phyloP scores from a whole-genome alignment of 352 stramenopile genomes.

The Phytophthora foliorum region DNA sequence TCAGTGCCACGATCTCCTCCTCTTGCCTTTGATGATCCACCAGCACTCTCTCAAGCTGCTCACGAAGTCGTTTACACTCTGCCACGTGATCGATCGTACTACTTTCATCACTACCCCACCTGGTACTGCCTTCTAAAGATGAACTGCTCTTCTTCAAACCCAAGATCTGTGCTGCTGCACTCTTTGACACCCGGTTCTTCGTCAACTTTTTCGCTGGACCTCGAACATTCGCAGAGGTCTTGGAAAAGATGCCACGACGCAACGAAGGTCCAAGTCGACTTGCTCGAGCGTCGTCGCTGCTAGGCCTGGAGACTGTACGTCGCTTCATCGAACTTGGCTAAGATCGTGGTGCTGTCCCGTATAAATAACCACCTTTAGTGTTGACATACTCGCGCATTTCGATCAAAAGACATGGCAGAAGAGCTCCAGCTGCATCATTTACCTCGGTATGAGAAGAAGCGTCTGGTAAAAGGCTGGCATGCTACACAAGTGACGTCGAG shows the following conservation, averaged over 20 bases:
- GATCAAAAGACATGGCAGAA: slow-evolving; percentile 22
- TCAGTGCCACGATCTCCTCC: slow-evolving; percentile 69
- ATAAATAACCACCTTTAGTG: slow-evolving; percentile 24
- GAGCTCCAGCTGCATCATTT: slow-evolving; percentile 33
- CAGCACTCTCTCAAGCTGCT: slow-evolving; percentile 57
- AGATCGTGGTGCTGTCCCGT: slow-evolving; percentile 8
- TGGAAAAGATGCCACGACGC: background rate
- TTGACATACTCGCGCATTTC: background rate
- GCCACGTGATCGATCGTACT: slow-evolving; percentile 18
- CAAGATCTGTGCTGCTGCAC: slow-evolving; percentile 15
- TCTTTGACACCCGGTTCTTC: slow-evolving; percentile 14
- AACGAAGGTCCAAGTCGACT: slow-evolving; percentile 3
- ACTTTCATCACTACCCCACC: slow-evolving; percentile 12
- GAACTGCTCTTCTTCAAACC: slow-evolving; percentile 12
- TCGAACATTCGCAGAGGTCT: background rate
- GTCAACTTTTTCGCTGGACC: slow-evolving; percentile 15
- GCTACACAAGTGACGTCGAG: slow-evolving; percentile 1
- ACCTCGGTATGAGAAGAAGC: slow-evolving; percentile 49
- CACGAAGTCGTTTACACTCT: slow-evolving; percentile 57
- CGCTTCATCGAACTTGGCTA: slow-evolving; percentile 31
- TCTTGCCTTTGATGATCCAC: slow-evolving; percentile 58
- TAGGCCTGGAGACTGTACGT: slow-evolving; percentile 14
- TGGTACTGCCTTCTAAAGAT: background rate
- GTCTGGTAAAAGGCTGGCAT: slow-evolving; percentile 46
- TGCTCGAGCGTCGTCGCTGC: background rate